Evolutionary conservation across 257 asterid species (phyloP).

Genomic region (Nicotiana knightiana): DNA sequence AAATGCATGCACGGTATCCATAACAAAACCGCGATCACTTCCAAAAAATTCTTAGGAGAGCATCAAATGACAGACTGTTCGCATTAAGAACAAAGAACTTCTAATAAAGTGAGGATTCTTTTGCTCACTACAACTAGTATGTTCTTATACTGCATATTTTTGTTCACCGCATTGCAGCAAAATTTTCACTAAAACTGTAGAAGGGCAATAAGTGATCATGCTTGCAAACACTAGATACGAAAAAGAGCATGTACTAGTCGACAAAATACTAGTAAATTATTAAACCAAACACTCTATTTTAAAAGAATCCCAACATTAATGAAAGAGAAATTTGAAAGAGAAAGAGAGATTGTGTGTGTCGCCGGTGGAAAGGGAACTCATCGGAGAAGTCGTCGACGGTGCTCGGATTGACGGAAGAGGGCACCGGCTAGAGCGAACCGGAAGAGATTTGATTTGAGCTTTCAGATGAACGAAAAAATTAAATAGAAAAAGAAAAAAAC

Average conservation of each 20-base stretch:
- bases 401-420: too few relatives aligned
- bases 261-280: too few relatives aligned
- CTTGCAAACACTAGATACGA: not conserved
- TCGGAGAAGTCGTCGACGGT: too few relatives aligned
- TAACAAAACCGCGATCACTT: not conserved
- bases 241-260: not conserved
- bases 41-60: not conserved
- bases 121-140: not conserved
- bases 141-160: not conserved
- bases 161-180: not conserved
- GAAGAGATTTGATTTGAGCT: too few relatives aligned
- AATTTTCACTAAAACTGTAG: not conserved
- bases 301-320: too few relatives aligned
- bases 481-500: too few relatives aligned
- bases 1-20: not conserved
- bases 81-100: not conserved
- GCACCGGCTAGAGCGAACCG: too few relatives aligned
- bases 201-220: not conserved
- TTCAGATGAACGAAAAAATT: too few relatives aligned
- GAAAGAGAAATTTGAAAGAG: too few relatives aligned
- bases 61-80: not conserved
- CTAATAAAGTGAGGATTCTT: not conserved
- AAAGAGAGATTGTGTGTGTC: too few relatives aligned
- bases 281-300: too few relatives aligned
- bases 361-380: too few relatives aligned